Evolutionary conservation across 192 early-diverging fungal species (phyloP), one percentile per base, ranked within the genome.

Genomic region (Radiomyces spectabilis): DNA sequence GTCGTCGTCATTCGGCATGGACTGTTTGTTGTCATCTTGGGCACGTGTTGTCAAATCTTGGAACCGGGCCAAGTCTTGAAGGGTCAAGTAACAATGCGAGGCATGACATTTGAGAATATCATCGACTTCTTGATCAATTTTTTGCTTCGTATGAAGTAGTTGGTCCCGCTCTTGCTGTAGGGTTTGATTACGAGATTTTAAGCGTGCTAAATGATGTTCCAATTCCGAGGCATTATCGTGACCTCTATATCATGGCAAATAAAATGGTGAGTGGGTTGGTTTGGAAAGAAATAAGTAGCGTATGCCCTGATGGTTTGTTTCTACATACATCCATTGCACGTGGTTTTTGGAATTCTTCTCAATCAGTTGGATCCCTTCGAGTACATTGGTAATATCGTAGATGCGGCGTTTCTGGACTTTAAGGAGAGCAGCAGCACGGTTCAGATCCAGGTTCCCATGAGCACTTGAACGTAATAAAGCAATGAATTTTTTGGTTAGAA

Each of bases 321-420:
- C n/a, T n/a, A 72, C 78, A 63, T 69, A 80, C 78, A 72, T 83
- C 78, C 81, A 80, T 43, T 74, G 69, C 26, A 83, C 76, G 65
- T 83, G 76, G 59, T 83, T 83, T 54, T 78, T 78, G 4, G 77
- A 73, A 55, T 73, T 80, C 60, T 84, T 84, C 43, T 84, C 81
- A 19, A 84, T 79, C 39, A 84, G 55, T 19, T 71, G 65, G 42
- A 84, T 77, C 8, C 81, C 81, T 56, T 84, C 81, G 26, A 84
- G 60, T 12, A 84, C 81, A 47, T 80, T 79, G 27, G 81, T 84
- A 33, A 84, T 84, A 34, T 84, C 81, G 43, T 84, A 84, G 27
- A 84, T 84, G n/a, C 81, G 65, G 40, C 81, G 70, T 51, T 84
- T 84, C 46, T 80, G 81, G 8, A 84, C 81, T 0, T 72, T 60